Conservation (phyloP, 805 yeast genomes). For the Blastobotrys mokoenaii region DNA sequence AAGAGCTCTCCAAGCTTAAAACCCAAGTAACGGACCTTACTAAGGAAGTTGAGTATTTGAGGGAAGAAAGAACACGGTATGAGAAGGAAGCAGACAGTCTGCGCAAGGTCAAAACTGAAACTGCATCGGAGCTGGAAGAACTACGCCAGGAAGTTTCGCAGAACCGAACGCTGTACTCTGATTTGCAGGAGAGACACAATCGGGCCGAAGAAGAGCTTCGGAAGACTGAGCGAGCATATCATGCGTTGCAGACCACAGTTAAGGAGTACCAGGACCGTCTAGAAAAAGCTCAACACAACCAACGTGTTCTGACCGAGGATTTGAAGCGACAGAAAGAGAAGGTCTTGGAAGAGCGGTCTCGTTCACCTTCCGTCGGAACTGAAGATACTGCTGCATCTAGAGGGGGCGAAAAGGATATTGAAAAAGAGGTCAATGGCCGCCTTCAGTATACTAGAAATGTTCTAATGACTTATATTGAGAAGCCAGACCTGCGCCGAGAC, state of each 20-base stretch:
- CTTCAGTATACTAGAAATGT: too few species aligned
- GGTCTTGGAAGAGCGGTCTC: too few species aligned
- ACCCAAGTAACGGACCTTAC: slow-evolving; percentile 36
- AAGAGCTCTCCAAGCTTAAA: slow-evolving; percentile 59
- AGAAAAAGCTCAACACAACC: slow-evolving; percentile 29
- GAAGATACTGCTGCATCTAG: too few species aligned
- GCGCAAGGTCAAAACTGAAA: slow-evolving; percentile 3
- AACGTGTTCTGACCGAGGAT: slow-evolving; percentile 28
- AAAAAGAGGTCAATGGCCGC: too few species aligned
- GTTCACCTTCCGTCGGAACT: too few species aligned
- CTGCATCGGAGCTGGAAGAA: slow-evolving; percentile 21
- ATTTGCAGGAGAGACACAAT: slow-evolving; percentile 19
- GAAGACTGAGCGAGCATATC: slow-evolving; percentile 25
- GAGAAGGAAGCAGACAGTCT: slow-evolving; percentile 16
- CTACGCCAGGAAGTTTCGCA: slow-evolving; percentile 25
- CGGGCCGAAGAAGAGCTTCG: slow-evolving; percentile 22
- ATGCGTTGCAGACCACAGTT: slow-evolving; percentile 27
- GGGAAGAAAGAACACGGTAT: slow-evolving; percentile 29
- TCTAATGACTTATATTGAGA: too few species aligned
- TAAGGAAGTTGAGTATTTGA: slow-evolving; percentile 26
- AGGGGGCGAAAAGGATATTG: too few species aligned
- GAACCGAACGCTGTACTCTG: slow-evolving; percentile 11
- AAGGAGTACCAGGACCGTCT: slow-evolving; percentile 30
- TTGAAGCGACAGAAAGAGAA: slow-evolving; percentile 6
- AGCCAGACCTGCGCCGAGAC: too few species aligned